phyloP scores from a whole-genome alignment of 768 basidiomycete genomes.

The Lentinula lateritia region DNA sequence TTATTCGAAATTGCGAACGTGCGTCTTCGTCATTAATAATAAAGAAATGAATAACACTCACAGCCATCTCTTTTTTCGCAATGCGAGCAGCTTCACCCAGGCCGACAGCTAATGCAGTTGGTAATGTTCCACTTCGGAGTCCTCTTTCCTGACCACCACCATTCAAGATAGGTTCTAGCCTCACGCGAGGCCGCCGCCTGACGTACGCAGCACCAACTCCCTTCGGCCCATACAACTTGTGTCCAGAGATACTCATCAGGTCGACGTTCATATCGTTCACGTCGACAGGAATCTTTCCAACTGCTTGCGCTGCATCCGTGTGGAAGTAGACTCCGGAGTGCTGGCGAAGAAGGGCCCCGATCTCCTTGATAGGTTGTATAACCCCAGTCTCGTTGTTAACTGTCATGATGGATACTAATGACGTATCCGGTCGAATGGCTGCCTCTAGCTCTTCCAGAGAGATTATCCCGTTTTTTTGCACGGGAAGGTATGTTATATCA shows the following conservation, averaged over 20 bases:
- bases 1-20: conserved; percentile 27
- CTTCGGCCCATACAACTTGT: conserved; percentile 98
- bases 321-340: conserved; percentile 92
- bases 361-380: conserved; percentile 95
- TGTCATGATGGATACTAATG: conserved; percentile 95
- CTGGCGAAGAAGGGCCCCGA: conserved; percentile 79
- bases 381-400: conserved; percentile 99
- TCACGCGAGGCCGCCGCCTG: conserved; percentile 83
- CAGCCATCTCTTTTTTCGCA: conserved; percentile 87
- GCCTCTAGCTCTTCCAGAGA: conserved; percentile 73
- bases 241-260: conserved; percentile 92
- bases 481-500: conserved; percentile 96
- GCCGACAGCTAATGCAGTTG: conserved; percentile 84
- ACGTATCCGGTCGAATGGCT: conserved; percentile 89
- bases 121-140: conserved; percentile 88
- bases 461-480: conserved; percentile 79
- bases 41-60: conserved; percentile 41
- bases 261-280: conserved; percentile 96
- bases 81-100: conserved; percentile 93
- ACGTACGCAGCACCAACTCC: conserved; percentile 95
- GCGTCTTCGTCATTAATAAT: conserved; percentile 35
- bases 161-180: conserved; percentile 89
- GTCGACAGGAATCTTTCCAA: conserved; percentile 85
- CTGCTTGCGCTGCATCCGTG: conserved; percentile 95
- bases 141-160: conserved; percentile 98